Evolutionary conservation across 1,284 basidiomycete genomes (phyloP).

Genomic region (Calocybe gambosa): DNA sequence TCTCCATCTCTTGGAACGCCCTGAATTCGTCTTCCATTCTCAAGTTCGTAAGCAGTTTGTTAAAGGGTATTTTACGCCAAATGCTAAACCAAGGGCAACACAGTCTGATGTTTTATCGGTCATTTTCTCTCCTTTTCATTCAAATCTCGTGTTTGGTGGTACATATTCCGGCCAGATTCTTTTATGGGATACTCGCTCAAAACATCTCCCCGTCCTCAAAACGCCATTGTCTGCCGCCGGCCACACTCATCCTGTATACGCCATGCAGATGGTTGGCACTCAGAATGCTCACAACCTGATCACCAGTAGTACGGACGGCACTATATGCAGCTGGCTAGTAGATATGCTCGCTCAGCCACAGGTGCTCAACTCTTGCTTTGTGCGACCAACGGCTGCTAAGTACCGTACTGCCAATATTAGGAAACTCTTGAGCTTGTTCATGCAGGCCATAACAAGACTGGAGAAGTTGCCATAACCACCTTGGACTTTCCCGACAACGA

Average conservation of each 20-base stretch:
- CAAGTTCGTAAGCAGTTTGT: conserved; percentile 50
- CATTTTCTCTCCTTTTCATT: conserved; percentile 95
- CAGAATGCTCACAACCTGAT: conserved; percentile 98
- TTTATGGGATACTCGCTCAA: conserved; percentile 97
- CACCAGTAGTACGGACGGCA: conserved; percentile 93
- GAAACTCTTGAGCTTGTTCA: conserved; percentile 88
- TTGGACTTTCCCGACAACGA: conserved; percentile 94
- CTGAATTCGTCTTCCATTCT: conserved; percentile 97
- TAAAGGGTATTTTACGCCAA: not conserved
- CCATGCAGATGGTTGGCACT: conserved; percentile 95
- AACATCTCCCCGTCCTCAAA: conserved; percentile 92
- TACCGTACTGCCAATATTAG: conserved; percentile 30
- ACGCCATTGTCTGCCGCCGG: conserved; percentile 92
- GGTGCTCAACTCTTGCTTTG: conserved; percentile 35
- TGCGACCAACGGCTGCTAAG: not conserved
- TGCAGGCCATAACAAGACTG: conserved; percentile 87
- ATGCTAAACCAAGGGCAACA: conserved; percentile 1
- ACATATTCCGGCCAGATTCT: conserved; percentile 98
- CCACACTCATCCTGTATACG: conserved; percentile 98
- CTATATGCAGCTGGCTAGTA: conserved; percentile 95
- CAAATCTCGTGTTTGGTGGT: conserved; percentile 94
- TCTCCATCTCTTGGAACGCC: conserved; percentile 87
- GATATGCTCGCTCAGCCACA: conserved; percentile 98
- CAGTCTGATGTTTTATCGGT: conserved; percentile 97
- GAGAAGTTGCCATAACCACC: conserved; percentile 90